phyloP scores from a whole-genome alignment of 164 flowering plant genomes.

The Sextonia rubra region DNA sequence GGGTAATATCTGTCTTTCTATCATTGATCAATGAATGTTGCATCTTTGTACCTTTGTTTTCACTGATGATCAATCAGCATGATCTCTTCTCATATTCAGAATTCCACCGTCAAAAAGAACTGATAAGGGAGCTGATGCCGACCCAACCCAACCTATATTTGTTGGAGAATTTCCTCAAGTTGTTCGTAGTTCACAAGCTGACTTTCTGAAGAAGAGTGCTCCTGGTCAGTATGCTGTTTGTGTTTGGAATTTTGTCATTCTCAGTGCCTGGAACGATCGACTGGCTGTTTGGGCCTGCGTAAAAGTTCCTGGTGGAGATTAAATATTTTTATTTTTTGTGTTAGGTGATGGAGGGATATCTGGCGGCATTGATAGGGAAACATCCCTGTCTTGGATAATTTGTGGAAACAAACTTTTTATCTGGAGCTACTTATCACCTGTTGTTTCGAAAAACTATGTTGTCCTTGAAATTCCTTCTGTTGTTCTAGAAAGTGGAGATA shows the following conservation, averaged over 20 bases:
- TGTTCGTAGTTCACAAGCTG: constrained; percentile 73
- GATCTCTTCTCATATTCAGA: constrained; percentile 25
- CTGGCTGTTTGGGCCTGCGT: background rate
- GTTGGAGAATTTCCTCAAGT: constrained; percentile 87
- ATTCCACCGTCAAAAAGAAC: constrained; percentile 43
- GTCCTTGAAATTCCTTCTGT: constrained; percentile 52
- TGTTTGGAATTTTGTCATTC: background rate
- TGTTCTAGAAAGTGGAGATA: constrained; percentile 30
- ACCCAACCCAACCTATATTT: constrained; percentile 65
- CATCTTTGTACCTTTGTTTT: background rate
- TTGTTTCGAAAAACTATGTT: constrained; percentile 52
- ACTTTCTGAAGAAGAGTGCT: constrained; percentile 32
- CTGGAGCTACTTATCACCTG: constrained; percentile 69
- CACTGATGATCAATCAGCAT: background rate
- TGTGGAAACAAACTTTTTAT: constrained; percentile 59
- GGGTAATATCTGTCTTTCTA: too few relatives aligned
- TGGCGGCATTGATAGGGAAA: constrained; percentile 83
- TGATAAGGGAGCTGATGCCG: constrained; percentile 46
- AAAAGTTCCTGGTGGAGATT: background rate
- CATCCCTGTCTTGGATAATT: constrained; percentile 75
- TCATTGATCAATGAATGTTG: background rate
- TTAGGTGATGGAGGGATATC: constrained; percentile 50
- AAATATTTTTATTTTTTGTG: constrained; percentile 6
- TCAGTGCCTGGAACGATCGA: constrained; percentile 3
- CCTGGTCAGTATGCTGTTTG: constrained; percentile 42